phyloP scores from a whole-genome alignment of 768 basidiomycete genomes.

The Mycena chlorophos region DNA sequence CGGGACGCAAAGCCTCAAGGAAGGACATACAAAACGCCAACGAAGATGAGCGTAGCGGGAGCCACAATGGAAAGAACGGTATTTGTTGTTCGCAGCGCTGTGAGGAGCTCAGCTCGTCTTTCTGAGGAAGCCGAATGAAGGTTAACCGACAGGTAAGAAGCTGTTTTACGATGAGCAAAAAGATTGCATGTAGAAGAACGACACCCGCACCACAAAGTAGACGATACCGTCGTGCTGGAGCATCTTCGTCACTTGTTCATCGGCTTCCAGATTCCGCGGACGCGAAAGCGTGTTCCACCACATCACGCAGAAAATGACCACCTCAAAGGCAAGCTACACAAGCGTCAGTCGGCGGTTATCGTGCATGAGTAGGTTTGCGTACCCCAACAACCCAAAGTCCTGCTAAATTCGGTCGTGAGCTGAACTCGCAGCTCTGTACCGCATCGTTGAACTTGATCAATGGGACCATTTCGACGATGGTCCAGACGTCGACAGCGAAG shows the following conservation, averaged over 20 bases:
- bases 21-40: slow-evolving; percentile 10
- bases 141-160: too few species aligned
- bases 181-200: neutral
- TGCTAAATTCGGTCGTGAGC: slow-evolving; percentile 21
- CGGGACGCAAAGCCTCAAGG: neutral
- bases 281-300: slow-evolving; percentile 32
- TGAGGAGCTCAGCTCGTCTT: neutral
- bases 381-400: slow-evolving; percentile 34
- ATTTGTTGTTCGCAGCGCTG: slow-evolving; percentile 8
- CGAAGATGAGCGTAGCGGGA: slow-evolving; percentile 6
- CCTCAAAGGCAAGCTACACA: slow-evolving; percentile 30
- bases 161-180: too few species aligned
- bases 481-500: slow-evolving; percentile 22
- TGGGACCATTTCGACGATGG: slow-evolving; percentile 23
- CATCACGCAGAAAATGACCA: slow-evolving; percentile 30
- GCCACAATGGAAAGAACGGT: slow-evolving; percentile 5
- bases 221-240: slow-evolving; percentile 2
- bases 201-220: slow-evolving; percentile 11
- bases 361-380: neutral
- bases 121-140: too few species aligned
- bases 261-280: slow-evolving; percentile 14
- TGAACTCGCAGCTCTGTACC: slow-evolving; percentile 28
- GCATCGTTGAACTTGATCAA: too few species aligned
- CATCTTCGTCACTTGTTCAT: neutral
- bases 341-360: neutral